Percentiles rank a stretch among this genome's conserved stretches.
These are phyloP conservation scores for Xylariomycetidae sp. DNA, from an alignment of 2,329 filamentous ascomycete genomes.

Conservation along the genomic window DNA sequence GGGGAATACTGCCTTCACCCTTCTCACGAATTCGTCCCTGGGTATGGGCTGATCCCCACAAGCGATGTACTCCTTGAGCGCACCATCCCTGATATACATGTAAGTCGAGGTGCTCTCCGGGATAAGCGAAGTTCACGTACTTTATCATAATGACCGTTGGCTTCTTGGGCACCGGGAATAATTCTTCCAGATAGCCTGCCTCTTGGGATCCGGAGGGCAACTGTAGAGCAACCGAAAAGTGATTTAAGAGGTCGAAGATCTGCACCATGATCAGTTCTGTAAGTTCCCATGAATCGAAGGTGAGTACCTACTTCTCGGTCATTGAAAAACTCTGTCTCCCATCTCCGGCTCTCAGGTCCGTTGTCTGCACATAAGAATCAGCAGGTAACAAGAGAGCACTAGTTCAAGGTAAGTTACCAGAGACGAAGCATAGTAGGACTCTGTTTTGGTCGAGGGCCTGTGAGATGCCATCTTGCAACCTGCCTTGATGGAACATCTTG, in stretches of 20 bases:
- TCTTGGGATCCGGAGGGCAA: constrained; percentile 70
- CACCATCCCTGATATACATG: constrained; percentile 51
- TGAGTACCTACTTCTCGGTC: constrained; percentile 7
- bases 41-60: constrained; percentile 54
- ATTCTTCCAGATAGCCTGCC: constrained; percentile 72
- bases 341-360: constrained; percentile 59
- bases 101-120: background rate
- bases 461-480: constrained; percentile 73
- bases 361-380: constrained; percentile 48
- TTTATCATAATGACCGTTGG: constrained; percentile 76
- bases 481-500: constrained; percentile 74
- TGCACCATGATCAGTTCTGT: no score
- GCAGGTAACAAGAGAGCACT: constrained; percentile 6
- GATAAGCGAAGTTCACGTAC: constrained; percentile 32
- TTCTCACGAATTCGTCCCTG: constrained; percentile 60
- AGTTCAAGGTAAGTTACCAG: constrained; percentile 42
- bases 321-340: constrained; percentile 64
- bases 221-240: constrained; percentile 61
- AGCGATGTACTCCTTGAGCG: constrained; percentile 70
- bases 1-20: constrained; percentile 40
- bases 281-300: no score
- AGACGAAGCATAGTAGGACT: constrained; percentile 78
- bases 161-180: constrained; percentile 73
- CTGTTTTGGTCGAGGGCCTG: constrained; percentile 69
- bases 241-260: no score